Evolutionary conservation across 106 monocot genomes (phyloP), one percentile per base, ranked within the genome.

Genomic region (Apostasia ramifera): DNA sequence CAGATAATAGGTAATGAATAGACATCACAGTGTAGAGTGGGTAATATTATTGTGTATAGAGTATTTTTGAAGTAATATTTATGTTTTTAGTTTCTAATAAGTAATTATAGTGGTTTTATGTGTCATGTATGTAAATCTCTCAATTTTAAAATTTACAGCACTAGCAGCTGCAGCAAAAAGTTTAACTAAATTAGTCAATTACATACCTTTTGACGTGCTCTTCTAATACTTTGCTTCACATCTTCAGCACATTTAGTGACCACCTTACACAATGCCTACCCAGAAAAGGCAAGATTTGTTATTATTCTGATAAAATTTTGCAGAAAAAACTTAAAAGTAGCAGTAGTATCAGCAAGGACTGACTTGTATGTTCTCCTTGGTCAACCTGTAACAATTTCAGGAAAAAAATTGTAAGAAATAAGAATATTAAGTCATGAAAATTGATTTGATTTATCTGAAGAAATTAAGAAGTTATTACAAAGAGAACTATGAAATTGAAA

Each of bases 161-260:
- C 8, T 48, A 65, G 5, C 26, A 5, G 62, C 14, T 47, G 26
- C 6, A 6, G 8, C 15, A 65, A 47, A 65, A 47, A 44, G 15
- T 8, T 48, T 7, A 65, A 8, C 6, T 5, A 65, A 65, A 48
- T 11, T 4, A 13, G 44, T 43, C 66, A 47, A 52, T 13, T 12
- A 10, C 3, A 53, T 87, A 89, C 95, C 88, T 95, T 95, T 76
- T 95, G 95, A 0, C 92, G 86, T 53, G 92, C 88, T 79, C 95
- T 89, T 91, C 92, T 82, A 37, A 95, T 92, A 78, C 95, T 89
- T 69, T 89, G 95, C 71, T 92, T 92, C 47, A 88, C 84, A 82
- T 86, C 95, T 81, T 95, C 92, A 68, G 92, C 83, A 66, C 82
- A 85, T 78, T 92, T 92, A 57, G 80, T 40, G 48, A 89, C 84